Base-by-base conservation (phyloP, 805 yeast species). In the Pichia eremophila region DNA sequence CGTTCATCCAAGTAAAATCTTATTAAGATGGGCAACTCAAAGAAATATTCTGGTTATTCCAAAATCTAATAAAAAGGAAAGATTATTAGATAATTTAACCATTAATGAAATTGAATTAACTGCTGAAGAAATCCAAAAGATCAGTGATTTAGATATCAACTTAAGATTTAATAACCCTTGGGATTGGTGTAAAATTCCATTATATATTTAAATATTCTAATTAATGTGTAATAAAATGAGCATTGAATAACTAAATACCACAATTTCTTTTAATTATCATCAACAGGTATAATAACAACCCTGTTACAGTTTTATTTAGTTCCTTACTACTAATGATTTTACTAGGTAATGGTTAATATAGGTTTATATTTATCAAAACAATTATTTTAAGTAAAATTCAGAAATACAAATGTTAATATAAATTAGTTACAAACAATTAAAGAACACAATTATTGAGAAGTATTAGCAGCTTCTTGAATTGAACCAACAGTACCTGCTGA, bases 151-250 rank as follows among this genome's bases (percentile, higher is more conserved):
- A 62, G 84, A 88, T 64, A 73, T 72, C 51, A 76, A 75, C 56
- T 69, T 88, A 54, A 79, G 96, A 69, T 88, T 89, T 71, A 88
- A 88, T 66, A 86, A 88, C 64, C 95, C 96, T 51, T 67, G 70
- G 70, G 54, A 46, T 43, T 66, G 71, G 71, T 45, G 44, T 40
- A 58, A 63, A 51, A 61, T 65, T 31, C 68, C 69, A 47, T 61
- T 60, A 18, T 65, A 65, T 43, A 53, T 61, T 43, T 62, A 53
- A 36, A 19, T 19, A 4, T 4, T 19, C 4, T 19, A 19, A 19
- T 4, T 19, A 19, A 3, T 19, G 22, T 19, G 22, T 19, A 19
- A 19, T 19, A 19, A 19, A 19, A 19, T 19, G n/a, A n/a, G n/a
- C n/a, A n/a, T n/a, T n/a, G n/a, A n/a, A n/a, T n/a, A n/a, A n/a